Conservation (phyloP, 176 grass and related monocot species). For the Triticum aestivum region IWGSC_CS_RefSeq_v2.1 NC_057814.1:230473329-230473828, state of each 20-base stretch:
- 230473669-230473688: neutral
- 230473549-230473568: neutral
- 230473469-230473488: conserved; percentile 90
- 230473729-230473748: neutral
- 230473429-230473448: conserved; percentile 74
- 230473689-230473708: too few relatives aligned
- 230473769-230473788: neutral
- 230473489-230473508: conserved; percentile 54
- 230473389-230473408: conserved; percentile 45
- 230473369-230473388: conserved; percentile 54
- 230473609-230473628: neutral
- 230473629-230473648: neutral
- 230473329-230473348: conserved; percentile 52
- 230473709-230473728: too few relatives aligned
- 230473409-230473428: conserved; percentile 48
- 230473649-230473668: neutral
- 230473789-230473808: conserved; percentile 10
- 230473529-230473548: neutral
- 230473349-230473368: conserved; percentile 48
- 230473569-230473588: neutral
- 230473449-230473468: conserved; percentile 72
- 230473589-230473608: neutral
- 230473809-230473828: neutral
- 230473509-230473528: neutral
- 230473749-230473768: neutral